Evolutionary conservation across 164 flowering plant genomes (phyloP), one percentile per base, ranked within the genome.

Genomic region (Vitis riparia): DNA sequence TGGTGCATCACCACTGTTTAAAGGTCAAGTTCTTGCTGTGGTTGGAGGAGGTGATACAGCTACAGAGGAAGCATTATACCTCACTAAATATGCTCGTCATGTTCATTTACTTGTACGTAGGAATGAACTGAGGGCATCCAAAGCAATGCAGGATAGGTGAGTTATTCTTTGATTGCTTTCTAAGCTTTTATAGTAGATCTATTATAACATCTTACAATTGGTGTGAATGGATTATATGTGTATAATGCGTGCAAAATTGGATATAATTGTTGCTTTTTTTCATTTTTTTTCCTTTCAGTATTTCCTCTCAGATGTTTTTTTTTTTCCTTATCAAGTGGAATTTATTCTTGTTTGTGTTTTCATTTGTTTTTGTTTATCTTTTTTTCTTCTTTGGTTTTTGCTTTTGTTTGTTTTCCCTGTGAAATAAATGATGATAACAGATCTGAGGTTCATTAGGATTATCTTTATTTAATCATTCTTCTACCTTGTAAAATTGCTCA

Each of bases 41-140:
- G 95, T 93, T 76, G 99, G 99, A 70, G 99, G 99, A 67, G 98
- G 99, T 68, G 98, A 95, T 84, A 93, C 99, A 60, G 99, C 99
- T 55, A 93, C 97, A 47, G 99, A 95, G 79, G 99, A 95, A 80
- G 99, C 99, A 53, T 30, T 93, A 51, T 95, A 95, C 83, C 82
- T 95, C 15, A 93, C 99, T 4, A 95, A 95, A 76, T 93, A 90
- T 85, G 99, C 95, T 71, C 92, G 97, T 10, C 98, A 90, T 86
- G 97, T 93, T 69, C 96, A 93, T 81, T 74, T 95, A 64, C 97
- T 95, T 78, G 91, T 91, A 23, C 96, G 99, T 9, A 85, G 68
- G 66, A 92, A 88, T 73, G 92, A 93, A 57, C 75, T 95, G 23
- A 83, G 93, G 77, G 98, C 99, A 73, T 93, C 98, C 62, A 95